A percentile compares a stretch with the other conserved stretches of the same genome.
Conservation (phyloP, 768 basidiomycete species). For the Dacryopinax primogenitus region DNA sequence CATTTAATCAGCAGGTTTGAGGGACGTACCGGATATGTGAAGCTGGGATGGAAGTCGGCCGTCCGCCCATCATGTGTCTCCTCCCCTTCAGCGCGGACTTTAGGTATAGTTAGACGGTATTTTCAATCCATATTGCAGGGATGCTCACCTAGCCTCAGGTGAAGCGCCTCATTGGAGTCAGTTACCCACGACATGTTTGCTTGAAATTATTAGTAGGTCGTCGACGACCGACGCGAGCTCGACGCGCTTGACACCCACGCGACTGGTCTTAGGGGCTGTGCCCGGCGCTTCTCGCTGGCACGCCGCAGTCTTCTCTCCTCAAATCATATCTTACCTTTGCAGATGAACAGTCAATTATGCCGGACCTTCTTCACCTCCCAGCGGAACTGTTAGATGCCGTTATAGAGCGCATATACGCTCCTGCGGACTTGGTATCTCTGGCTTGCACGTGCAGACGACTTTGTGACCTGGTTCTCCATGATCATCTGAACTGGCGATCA, state of each 20-base stretch:
- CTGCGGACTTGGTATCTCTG: not conserved
- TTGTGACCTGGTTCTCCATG: not conserved
- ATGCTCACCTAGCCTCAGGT: constrained; percentile 55
- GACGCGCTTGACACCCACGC: constrained; percentile 4
- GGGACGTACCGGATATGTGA: constrained; percentile 77
- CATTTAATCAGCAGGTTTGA: not conserved
- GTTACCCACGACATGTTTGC: constrained; percentile 44
- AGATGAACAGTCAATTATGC: not conserved
- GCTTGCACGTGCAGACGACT: not conserved
- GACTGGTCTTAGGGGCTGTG: not conserved
- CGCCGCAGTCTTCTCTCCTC: not conserved
- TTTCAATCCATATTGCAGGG: not conserved
- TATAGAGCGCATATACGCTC: not conserved
- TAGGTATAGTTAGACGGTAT: not conserved
- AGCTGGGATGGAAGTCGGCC: constrained; percentile 65
- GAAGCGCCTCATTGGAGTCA: constrained; percentile 65
- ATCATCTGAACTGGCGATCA: not conserved
- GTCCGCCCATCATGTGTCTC: constrained; percentile 55
- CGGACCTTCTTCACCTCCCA: not conserved
- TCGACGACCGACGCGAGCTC: not conserved
- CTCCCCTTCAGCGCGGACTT: constrained; percentile 47
- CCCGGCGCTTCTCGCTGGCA: not conserved
- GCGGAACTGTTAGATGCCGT: not conserved
- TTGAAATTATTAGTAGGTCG: not conserved
- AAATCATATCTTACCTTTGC: not conserved